Base-by-base conservation (phyloP, 148 eudicot species). In the Dianthus caryophyllus region DNA sequence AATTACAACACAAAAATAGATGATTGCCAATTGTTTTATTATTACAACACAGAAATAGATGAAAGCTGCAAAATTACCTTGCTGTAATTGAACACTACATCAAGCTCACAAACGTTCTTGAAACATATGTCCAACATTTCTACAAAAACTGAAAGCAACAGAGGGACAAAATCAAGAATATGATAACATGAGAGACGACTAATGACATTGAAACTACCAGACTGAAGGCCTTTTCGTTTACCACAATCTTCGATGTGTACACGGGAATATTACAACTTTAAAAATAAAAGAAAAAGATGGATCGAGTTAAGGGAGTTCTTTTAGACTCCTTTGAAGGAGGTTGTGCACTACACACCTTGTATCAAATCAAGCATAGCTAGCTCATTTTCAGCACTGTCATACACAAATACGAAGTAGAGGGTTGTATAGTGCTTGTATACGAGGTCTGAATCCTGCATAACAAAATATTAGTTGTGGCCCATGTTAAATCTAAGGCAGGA, bases 21-120 rank as follows among this genome's bases (percentile, higher is more conserved):
- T 11, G 17, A 9, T n/a, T 24, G 61, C 50, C 52, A 14, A 31
- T 2, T 5, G 30, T 36, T 58, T 58, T 17, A 13, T 17, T 10
- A 9, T 21, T 30, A 22, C n/a, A n/a, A n/a, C n/a, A n/a, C n/a
- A n/a, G n/a, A n/a, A n/a, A n/a, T n/a, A n/a, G n/a, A n/a, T n/a
- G n/a, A n/a, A n/a, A n/a, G n/a, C n/a, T n/a, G n/a, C n/a, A n/a
- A n/a, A n/a, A 51, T n/a, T 54, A 93, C 96, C 98, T 93, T 93
- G 76, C 78, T 77, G 61, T 78, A 90, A 72, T 87, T 89, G 82
- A 87, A 93, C 55, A 93, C 90, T 25, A 93, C 60, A 66, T 87
- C 96, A 51, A 93, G 92, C 83, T 93, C 98, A 70, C 96, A 90
- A 5, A 93, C 95, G 77, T 90, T 89, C 75, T 86, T 88, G 85